phyloP scores from a whole-genome alignment of 129 eudicot species.

The Chrysanthemum seticuspe region DNA sequence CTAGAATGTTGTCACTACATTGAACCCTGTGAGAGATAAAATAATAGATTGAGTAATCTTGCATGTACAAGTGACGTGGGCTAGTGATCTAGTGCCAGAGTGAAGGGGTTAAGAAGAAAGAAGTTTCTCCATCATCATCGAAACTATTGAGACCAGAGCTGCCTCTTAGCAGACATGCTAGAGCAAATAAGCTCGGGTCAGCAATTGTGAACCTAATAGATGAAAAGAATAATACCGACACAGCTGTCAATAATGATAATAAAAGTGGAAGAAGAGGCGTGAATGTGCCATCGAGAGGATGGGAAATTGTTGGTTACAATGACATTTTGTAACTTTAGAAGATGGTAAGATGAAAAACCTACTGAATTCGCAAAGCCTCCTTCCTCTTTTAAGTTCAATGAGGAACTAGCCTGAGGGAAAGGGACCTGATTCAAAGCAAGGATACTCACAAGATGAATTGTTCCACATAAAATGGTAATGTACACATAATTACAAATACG shows the following conservation, averaged over 20 bases:
- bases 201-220: conserved; percentile 70
- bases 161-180: conserved; percentile 85
- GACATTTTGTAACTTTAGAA: conserved; percentile 56
- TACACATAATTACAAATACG: no score
- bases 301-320: conserved; percentile 94
- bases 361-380: no score
- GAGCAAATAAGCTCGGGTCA: conserved; percentile 73
- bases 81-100: conserved; percentile 64
- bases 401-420: no score
- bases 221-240: conserved; percentile 18
- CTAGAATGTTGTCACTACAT: neutral
- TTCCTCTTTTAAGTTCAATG: no score
- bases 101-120: conserved; percentile 54
- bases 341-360: neutral
- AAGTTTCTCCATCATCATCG: conserved; percentile 51
- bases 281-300: conserved; percentile 54
- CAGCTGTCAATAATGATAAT: neutral
- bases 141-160: conserved; percentile 70
- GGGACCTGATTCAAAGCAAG: no score
- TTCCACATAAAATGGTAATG: no score
- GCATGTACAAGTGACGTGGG: conserved; percentile 83
- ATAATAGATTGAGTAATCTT: neutral
- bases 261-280: conserved; percentile 15
- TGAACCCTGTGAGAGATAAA: conserved; percentile 4
- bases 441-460: no score